Evolutionary conservation across 352 stramenopile genomes (phyloP).

Genomic region (Paralagenidium karlingii): DNA sequence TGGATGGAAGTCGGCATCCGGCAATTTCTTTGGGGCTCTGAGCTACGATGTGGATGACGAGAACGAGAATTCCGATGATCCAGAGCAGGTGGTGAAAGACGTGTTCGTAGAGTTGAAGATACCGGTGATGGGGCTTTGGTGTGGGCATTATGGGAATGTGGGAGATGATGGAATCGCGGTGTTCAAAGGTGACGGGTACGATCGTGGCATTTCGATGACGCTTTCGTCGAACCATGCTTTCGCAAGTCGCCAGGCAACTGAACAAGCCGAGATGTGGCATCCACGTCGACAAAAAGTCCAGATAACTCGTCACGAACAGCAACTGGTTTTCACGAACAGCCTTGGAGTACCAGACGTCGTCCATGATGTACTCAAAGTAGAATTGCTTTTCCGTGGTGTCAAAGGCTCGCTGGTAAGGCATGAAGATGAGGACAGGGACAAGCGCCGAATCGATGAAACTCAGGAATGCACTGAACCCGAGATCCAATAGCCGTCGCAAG

Average conservation of each 20-base stretch:
- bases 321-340: constrained; percentile 3
- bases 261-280: constrained; percentile 6
- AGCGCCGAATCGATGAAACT: constrained; percentile 4
- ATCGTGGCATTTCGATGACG: too few species aligned
- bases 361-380: background rate
- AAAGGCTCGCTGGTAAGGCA: constrained; percentile 3
- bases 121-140: background rate
- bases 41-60: background rate
- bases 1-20: background rate
- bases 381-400: background rate
- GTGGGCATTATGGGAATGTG: too few species aligned
- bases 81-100: too few species aligned
- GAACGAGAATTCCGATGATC: too few species aligned
- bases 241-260: constrained; percentile 2
- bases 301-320: constrained; percentile 5
- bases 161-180: too few species aligned
- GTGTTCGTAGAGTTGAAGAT: too few species aligned
- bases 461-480: constrained; percentile 2
- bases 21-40: background rate
- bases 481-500: background rate
- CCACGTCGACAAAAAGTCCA: constrained; percentile 3
- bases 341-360: constrained; percentile 7
- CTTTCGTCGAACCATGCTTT: too few species aligned
- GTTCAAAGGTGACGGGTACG: constrained; percentile 2
- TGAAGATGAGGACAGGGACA: constrained; percentile 5